Base-by-base conservation (phyloP, 2,329 filamentous ascomycete species). In the Aspergillus fumigatiaffinis region DNA sequence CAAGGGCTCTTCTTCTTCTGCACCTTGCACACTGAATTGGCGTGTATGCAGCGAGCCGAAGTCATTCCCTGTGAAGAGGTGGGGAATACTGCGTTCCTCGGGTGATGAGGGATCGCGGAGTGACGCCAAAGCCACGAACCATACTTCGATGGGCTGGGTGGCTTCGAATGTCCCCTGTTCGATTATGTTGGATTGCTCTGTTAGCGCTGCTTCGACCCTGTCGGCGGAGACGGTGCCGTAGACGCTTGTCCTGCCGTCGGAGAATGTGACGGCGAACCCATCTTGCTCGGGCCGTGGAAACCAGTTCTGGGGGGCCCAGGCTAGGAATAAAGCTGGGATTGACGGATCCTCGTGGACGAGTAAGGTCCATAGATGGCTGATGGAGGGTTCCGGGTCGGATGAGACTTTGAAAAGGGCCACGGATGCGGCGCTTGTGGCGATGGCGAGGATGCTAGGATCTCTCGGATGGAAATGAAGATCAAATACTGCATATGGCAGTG, bases 401-500 rank as follows among this genome's bases (percentile, higher is more conserved):
- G 64, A 61, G 41, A 73, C 60, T 14, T 71, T 65, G 49, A 79
- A 79, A 8, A 79, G 58, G 4, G 71, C 63, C 2, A 74, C 66
- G 20, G 65, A 48, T 88, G 75, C 61, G 71, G 88, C 90, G 60
- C 91, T 96, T 1, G 89, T 90, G 8, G 91, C 90, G 3, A 88
- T 85, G 9, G 86, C 91, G 53, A 96, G 81, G 3, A 89, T 75
- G 29, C 81, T 79, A 51, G 73, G 76, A 53, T 79, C 71, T 52
- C 75, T 68, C 1, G 83, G 84, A 59, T 87, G 85, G 72, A 97
- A 97, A 65, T 92, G 90, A 29, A 97, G 78, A 70, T 97, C 92
- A 53, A 97, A 82, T 28, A 97, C 82, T 5, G 91, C 92, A 53
- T 87, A 91, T 3, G 86, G 82, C 23, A 89, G 85, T 4, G 77